Evolutionary conservation across 192 early-diverging fungal species (phyloP), one percentile per base, ranked within the genome.

Genomic region (Coemansia sp.): DNA sequence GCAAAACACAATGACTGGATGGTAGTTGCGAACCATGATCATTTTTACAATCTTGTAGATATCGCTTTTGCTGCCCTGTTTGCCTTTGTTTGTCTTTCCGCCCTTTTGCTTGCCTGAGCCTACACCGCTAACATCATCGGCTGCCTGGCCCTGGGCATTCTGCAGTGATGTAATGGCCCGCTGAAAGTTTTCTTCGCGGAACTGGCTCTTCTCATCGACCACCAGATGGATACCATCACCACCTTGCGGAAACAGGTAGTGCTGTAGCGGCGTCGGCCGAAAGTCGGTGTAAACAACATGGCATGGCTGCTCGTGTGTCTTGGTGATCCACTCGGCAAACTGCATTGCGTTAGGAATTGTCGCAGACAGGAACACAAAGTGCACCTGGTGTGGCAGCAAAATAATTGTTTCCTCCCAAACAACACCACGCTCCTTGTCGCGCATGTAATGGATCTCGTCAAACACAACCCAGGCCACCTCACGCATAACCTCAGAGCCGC

Each of bases 371-470:
- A 98, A 96, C 24, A 95, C 95, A 80, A 89, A 92, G 56, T 89
- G 90, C 26, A 96, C 93, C 45, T 92, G 90, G 68, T 93, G 90
- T 37, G 97, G 97, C 52, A 98, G 67, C 67, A 98, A 75, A 64
- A 98, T 97, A 49, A 98, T 88, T 0, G 95, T 96, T 83, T 98
- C 97, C 74, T 98, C 97, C 97, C 97, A 98, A 1, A 98, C 97
- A 3, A 98, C 97, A 60, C 97, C 97, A 64, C 97, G 92, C 48
- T 90, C 93, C 89, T 89, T 89, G 76, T 97, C 95, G 54, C 94
- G 78, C 97, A 98, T 97, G 72, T 98, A 98, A 77, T 97, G 97
- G 57, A 98, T 92, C 84, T 98, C 97, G 69, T 98, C 97, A 78
- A 95, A 98, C 29, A 98, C 85, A 29, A 98, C 93, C 95, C 95